Percentiles rank a stretch among this genome's conserved stretches.
Evolutionary conservation across 1,284 basidiomycete species (phyloP).

Genomic region (Neonothopanus nambi): DNA sequence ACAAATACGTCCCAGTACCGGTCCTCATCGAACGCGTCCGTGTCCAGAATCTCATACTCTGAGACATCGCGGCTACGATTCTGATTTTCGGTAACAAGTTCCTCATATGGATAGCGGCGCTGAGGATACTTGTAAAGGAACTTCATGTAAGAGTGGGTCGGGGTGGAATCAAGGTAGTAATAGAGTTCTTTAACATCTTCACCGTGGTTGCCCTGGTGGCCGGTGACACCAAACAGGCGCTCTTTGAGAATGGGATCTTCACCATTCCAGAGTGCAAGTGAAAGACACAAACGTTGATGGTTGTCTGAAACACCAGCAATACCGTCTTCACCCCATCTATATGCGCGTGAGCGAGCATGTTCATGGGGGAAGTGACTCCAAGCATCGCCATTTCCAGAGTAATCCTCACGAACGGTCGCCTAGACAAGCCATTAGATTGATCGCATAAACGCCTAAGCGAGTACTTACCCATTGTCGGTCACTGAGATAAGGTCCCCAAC

Average conservation of each 20-base stretch:
- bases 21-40: conserved; percentile 90
- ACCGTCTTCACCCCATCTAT: conserved; percentile 98
- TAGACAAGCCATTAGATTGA: conserved; percentile 32
- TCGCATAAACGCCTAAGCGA: conserved; percentile 11
- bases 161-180: conserved; percentile 97
- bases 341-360: conserved; percentile 91
- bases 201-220: conserved; percentile 97
- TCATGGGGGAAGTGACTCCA: conserved; percentile 98
- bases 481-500: conserved; percentile 96
- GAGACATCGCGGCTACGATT: conserved; percentile 82
- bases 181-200: conserved; percentile 99
- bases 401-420: conserved; percentile 98
- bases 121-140: conserved; percentile 99
- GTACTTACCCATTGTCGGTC: conserved; percentile 93
- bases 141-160: conserved; percentile 99
- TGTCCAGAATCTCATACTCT: conserved; percentile 94
- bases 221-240: conserved; percentile 92
- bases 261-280: conserved; percentile 93
- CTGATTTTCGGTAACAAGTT: conserved; percentile 85
- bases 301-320: conserved; percentile 97
- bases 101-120: conserved; percentile 88
- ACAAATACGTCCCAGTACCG: conserved; percentile 98
- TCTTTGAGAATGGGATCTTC: conserved; percentile 96
- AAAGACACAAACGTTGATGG: conserved; percentile 91
- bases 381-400: conserved; percentile 94